These are phyloP conservation scores for Tolypocladium inflatum DNA, from an alignment of 2,329 filamentous ascomycete genomes.

Conservation along the genomic window DNA sequence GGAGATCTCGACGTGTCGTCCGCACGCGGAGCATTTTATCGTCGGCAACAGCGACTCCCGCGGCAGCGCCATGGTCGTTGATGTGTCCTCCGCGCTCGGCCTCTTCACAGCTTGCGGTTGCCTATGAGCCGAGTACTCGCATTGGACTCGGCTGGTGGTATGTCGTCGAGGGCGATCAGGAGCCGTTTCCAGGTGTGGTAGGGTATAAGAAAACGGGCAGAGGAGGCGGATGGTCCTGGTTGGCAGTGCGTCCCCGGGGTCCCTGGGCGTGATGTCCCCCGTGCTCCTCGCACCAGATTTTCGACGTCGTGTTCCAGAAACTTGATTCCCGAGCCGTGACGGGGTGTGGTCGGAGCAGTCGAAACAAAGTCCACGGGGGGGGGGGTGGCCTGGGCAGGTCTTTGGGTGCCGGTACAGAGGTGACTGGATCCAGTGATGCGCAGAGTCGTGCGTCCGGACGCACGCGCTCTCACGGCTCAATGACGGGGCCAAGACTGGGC, in stretches of 20 bases:
- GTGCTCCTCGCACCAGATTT: not conserved
- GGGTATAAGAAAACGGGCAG: not conserved
- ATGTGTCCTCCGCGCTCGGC: not conserved
- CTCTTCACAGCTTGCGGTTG: not conserved
- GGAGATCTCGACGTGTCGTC: conserved; percentile 69
- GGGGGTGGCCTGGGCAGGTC: not conserved
- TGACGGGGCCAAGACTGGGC: not conserved
- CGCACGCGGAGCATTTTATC: conserved; percentile 82
- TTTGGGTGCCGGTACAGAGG: not conserved
- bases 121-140: not conserved
- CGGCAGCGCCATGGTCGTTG: conserved; percentile 35
- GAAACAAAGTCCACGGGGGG: not conserved
- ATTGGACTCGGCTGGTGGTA: not conserved
- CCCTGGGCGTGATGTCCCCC: not conserved
- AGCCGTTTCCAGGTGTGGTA: not conserved
- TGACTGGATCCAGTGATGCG: not conserved
- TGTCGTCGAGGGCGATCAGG: not conserved
- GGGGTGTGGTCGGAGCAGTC: not conserved
- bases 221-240: too few relatives aligned
- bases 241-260: not conserved
- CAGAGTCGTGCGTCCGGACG: not conserved
- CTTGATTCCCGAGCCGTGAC: not conserved
- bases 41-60: conserved; percentile 66
- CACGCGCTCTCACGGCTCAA: not conserved
- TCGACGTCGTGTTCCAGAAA: not conserved